These are phyloP conservation scores for Clonostachys rosea DNA, from an alignment of 2,329 filamentous ascomycete genomes.

Conservation along the genomic window DNA sequence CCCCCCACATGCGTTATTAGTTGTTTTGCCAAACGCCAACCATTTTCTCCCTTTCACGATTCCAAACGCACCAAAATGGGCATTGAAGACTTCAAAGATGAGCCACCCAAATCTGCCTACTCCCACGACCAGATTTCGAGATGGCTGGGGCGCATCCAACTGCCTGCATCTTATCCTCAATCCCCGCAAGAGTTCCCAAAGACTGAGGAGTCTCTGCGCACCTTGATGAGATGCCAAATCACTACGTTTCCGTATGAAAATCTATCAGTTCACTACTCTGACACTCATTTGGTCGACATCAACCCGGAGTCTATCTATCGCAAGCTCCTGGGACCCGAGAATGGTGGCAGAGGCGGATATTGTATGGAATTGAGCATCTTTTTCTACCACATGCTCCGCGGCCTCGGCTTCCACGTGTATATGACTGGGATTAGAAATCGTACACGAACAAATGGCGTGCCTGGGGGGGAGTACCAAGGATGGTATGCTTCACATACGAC, in stretches of 20 bases:
- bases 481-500: conserved; percentile 25
- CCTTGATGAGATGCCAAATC: background rate
- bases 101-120: background rate
- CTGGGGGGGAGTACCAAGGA: conserved; percentile 36
- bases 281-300: conserved; percentile 30
- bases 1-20: too few relatives aligned
- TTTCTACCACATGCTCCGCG: conserved; percentile 46
- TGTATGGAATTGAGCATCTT: conserved; percentile 57
- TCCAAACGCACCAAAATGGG: too few relatives aligned
- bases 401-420: conserved; percentile 47
- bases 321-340: conserved; percentile 37
- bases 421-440: conserved; percentile 48
- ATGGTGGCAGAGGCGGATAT: conserved; percentile 47
- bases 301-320: conserved; percentile 38
- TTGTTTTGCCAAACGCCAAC: too few relatives aligned
- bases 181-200: background rate
- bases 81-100: too few relatives aligned
- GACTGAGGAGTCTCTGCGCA: background rate
- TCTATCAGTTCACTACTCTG: conserved; percentile 47
- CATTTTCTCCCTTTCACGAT: too few relatives aligned
- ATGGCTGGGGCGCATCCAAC: background rate
- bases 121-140: background rate
- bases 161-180: background rate
- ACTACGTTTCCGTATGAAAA: conserved; percentile 49
- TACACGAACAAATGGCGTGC: conserved; percentile 28